Evolutionary conservation across 768 basidiomycete genomes (phyloP).

Genomic region (Hericium coralloides): DNA sequence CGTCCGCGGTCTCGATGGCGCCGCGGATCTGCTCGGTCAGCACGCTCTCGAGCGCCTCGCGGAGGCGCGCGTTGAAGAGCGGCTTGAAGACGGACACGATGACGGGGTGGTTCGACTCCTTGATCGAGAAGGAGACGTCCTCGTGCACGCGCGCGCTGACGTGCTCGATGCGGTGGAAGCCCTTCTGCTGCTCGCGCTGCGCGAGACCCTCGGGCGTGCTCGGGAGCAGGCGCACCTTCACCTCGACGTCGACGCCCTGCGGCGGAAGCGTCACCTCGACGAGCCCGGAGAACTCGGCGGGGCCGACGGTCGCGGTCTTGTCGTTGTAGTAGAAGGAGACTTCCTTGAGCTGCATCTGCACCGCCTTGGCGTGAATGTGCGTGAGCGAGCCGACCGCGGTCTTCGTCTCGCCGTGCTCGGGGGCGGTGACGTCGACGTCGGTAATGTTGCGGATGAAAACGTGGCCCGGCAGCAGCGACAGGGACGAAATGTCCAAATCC

Average conservation of each 20-base stretch:
- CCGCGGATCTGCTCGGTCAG: slow-evolving; percentile 46
- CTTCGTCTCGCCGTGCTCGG: slow-evolving; percentile 26
- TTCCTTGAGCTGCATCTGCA: slow-evolving; percentile 53
- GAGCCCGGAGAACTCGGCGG: slow-evolving; percentile 51
- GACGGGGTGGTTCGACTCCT: slow-evolving; percentile 56
- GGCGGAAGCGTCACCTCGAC: slow-evolving; percentile 53
- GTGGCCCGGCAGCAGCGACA: slow-evolving; percentile 60
- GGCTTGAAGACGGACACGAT: slow-evolving; percentile 56
- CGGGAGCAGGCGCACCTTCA: slow-evolving; percentile 58
- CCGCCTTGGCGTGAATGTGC: slow-evolving; percentile 53
- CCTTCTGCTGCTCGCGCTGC: slow-evolving; percentile 35
- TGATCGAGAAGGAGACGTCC: slow-evolving; percentile 44
- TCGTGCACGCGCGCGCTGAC: slow-evolving; percentile 47
- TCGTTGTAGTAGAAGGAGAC: slow-evolving; percentile 73
- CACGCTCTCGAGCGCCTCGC: slow-evolving; percentile 50
- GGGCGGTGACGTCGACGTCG: slow-evolving; percentile 44
- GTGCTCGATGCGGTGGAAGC: slow-evolving; percentile 52
- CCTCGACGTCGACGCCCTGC: slow-evolving; percentile 59
- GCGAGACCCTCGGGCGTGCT: slow-evolving; percentile 31
- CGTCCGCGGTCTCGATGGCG: slow-evolving; percentile 44
- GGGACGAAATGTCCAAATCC: slow-evolving; percentile 59
- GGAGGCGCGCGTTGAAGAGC: slow-evolving; percentile 44
- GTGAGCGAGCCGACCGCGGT: slow-evolving; percentile 56
- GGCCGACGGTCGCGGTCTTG: slow-evolving; percentile 42
- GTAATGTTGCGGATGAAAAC: slow-evolving; percentile 68